A percentile compares a stretch with the other conserved stretches of the same genome.
Evolutionary conservation across 2,329 filamentous ascomycete genomes (phyloP).

Genomic region (Pseudopyrenochaeta lycopersici): DNA sequence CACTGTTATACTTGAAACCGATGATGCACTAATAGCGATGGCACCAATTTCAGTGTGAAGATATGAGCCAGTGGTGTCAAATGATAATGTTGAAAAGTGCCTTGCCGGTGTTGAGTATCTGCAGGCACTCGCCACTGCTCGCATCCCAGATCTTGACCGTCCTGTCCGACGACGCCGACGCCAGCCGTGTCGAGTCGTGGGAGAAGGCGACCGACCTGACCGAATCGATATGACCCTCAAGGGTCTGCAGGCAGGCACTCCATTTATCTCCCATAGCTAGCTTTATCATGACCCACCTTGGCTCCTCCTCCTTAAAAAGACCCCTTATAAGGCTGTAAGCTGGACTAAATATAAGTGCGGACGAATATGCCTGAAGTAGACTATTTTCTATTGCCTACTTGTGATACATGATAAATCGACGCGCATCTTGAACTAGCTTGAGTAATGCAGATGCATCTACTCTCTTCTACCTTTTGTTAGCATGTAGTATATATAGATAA

Average conservation of each 20-base stretch:
- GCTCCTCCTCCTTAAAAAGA: constrained; percentile 26
- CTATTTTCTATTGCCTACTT: constrained; percentile 20
- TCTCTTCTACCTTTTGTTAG: neutral
- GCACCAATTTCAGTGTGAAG: too few relatives aligned
- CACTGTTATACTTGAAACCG: too few relatives aligned
- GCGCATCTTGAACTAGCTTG: neutral
- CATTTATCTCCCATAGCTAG: constrained; percentile 12
- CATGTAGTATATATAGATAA: neutral
- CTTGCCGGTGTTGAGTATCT: constrained; percentile 12
- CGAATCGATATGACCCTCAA: too few relatives aligned
- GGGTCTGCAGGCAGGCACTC: too few relatives aligned
- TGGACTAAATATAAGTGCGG: constrained; percentile 33
- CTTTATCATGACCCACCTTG: constrained; percentile 15
- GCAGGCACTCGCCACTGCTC: constrained; percentile 14
- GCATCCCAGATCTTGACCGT: too few relatives aligned
- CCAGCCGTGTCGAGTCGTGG: too few relatives aligned
- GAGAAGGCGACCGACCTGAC: too few relatives aligned
- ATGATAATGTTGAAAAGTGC: too few relatives aligned
- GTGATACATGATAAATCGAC: neutral
- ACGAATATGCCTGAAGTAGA: constrained; percentile 34
- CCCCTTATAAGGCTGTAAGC: constrained; percentile 20
- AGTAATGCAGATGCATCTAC: neutral
- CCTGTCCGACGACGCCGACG: too few relatives aligned
- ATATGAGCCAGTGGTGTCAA: too few relatives aligned
- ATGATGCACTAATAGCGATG: too few relatives aligned